phyloP scores from a whole-genome alignment of 2,329 filamentous ascomycete genomes.

The Aspergillus sergii region DNA sequence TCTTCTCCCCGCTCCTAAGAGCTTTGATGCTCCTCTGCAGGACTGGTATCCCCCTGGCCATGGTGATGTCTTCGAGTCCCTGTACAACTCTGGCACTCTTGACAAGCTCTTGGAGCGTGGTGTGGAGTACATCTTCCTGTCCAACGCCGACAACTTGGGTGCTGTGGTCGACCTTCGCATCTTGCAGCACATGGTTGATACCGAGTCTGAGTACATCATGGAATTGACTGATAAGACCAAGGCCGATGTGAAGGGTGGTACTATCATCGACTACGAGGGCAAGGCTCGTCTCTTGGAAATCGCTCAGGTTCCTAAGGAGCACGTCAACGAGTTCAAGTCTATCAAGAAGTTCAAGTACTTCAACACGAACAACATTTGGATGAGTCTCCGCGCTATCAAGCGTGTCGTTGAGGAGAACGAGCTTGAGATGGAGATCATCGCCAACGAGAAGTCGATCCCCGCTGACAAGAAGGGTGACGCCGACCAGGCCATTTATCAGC shows the following conservation, averaged over 20 bases:
- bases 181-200: conserved; percentile 99
- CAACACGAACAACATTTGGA: conserved; percentile 99
- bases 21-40: conserved; percentile 79
- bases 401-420: conserved; percentile 98
- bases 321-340: conserved; percentile 99
- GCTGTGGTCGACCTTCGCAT: conserved; percentile 98
- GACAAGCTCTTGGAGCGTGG: conserved; percentile 94
- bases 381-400: conserved; percentile 97
- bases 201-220: conserved; percentile 98
- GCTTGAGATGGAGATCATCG: conserved; percentile 99
- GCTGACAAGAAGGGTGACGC: conserved; percentile 99
- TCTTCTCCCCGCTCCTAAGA: conserved; percentile 91
- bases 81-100: conserved; percentile 98
- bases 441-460: conserved; percentile 97
- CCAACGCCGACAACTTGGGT: conserved; percentile 98
- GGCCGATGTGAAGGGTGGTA: conserved; percentile 99
- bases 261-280: conserved; percentile 99
- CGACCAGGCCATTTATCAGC: conserved; percentile 94
- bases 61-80: conserved; percentile 98
- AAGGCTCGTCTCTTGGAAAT: conserved; percentile 96
- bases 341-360: conserved; percentile 99
- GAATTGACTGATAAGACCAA: conserved; percentile 99
- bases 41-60: conserved; percentile 99
- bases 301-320: conserved; percentile 98
- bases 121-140: conserved; percentile 97